Evolutionary conservation across 352 stramenopile species (phyloP).

Genomic region (Phytopythium delawarense): DNA sequence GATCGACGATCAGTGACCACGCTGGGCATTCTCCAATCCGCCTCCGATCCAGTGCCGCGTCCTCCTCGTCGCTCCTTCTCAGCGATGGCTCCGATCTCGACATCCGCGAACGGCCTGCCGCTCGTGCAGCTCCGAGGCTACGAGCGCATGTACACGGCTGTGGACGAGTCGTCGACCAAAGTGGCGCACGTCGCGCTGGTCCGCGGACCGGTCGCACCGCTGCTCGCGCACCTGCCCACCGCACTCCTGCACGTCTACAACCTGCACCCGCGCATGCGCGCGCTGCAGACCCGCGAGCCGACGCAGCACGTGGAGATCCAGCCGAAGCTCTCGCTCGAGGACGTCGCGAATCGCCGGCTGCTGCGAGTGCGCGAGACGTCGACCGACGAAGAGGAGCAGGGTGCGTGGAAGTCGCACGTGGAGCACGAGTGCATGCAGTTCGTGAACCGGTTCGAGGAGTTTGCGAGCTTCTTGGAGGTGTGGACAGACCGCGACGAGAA

Average conservation of each 20-base stretch:
- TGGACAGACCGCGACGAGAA: constrained; percentile 14
- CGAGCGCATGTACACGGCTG: constrained; percentile 20
- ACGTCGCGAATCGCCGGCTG: constrained; percentile 15
- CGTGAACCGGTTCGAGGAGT: constrained; percentile 19
- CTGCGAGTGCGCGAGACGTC: constrained; percentile 23
- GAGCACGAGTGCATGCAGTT: constrained; percentile 17
- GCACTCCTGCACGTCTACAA: constrained; percentile 32
- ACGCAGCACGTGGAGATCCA: constrained; percentile 28
- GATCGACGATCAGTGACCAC: background rate
- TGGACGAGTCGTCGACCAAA: constrained; percentile 23
- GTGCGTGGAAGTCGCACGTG: constrained; percentile 14
- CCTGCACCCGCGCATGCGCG: constrained; percentile 32
- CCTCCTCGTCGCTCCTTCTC: background rate
- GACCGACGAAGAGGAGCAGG: constrained; percentile 12
- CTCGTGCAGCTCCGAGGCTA: constrained; percentile 23
- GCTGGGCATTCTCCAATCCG: background rate
- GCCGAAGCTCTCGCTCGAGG: constrained; percentile 15
- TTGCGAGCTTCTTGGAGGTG: constrained; percentile 19
- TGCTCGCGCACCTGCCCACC: constrained; percentile 15
- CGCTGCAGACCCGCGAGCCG: constrained; percentile 14
- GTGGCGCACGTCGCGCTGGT: constrained; percentile 24
- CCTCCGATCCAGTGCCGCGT: too few species aligned
- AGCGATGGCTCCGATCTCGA: constrained; percentile 6
- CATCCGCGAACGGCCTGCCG: constrained; percentile 12
- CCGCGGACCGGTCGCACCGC: constrained; percentile 4